A percentile compares a stretch with the other conserved stretches of the same genome.
Conservation (phyloP, 148 eudicot species). For the Selenicereus undatus region DNA sequence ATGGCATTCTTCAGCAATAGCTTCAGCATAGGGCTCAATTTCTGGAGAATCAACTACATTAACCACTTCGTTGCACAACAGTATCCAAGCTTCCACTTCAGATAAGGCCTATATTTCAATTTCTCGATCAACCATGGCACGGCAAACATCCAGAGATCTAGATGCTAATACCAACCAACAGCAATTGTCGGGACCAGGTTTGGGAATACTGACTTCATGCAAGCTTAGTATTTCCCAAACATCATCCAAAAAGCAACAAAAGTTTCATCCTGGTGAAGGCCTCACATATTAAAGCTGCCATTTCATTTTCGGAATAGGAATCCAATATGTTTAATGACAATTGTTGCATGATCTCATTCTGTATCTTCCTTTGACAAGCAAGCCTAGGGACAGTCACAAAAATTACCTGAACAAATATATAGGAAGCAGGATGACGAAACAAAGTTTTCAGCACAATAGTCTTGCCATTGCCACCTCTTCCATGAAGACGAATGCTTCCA, state of each 20-base stretch:
- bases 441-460: slow-evolving; percentile 18
- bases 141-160: neutral
- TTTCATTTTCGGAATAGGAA: slow-evolving; percentile 14
- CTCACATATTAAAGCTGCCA: neutral
- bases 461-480: slow-evolving; percentile 28
- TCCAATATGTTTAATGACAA: slow-evolving; percentile 13
- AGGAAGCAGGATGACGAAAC: neutral
- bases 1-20: slow-evolving; percentile 14
- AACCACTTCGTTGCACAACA: slow-evolving; percentile 2
- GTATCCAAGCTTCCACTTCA: slow-evolving; percentile 18
- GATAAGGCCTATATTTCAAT: slow-evolving; percentile 23
- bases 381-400: slow-evolving; percentile 22
- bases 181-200: slow-evolving; percentile 1
- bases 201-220: slow-evolving; percentile 22
- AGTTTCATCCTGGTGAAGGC: neutral
- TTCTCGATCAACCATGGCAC: neutral
- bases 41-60: slow-evolving; percentile 14
- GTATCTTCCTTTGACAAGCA: slow-evolving; percentile 8
- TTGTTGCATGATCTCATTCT: slow-evolving; percentile 11
- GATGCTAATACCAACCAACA: slow-evolving; percentile 23
- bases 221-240: slow-evolving; percentile 21
- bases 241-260: slow-evolving; percentile 26
- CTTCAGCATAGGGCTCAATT: slow-evolving; percentile 23
- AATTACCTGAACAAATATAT: slow-evolving; percentile 13
- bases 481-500: slow-evolving; percentile 19